Conservation (phyloP, 2,329 filamentous ascomycete species). For the Uncinocarpus reesii region DNA sequence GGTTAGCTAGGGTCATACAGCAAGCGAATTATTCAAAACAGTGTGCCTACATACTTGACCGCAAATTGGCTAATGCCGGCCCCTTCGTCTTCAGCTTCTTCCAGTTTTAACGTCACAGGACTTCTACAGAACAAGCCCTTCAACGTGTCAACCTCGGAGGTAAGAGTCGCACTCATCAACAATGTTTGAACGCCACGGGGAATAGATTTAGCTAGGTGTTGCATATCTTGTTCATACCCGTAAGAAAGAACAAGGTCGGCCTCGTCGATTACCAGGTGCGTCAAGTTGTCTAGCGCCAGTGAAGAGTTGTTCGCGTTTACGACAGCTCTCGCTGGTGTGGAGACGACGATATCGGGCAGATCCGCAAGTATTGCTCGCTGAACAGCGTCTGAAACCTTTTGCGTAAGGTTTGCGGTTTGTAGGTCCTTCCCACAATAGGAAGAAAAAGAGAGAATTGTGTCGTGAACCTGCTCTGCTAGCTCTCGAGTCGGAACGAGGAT, state of each 20-base stretch:
- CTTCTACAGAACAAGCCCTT: constrained; percentile 76
- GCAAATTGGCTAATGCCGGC: constrained; percentile 76
- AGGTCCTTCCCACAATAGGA: constrained; percentile 78
- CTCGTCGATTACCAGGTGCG: constrained; percentile 81
- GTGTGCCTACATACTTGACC: constrained; percentile 51
- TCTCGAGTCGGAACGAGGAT: constrained; percentile 92
- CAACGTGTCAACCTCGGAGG: constrained; percentile 72
- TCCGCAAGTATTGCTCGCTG: constrained; percentile 78
- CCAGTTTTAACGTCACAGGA: constrained; percentile 68
- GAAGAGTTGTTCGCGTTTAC: constrained; percentile 64
- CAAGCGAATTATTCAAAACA: constrained; percentile 15
- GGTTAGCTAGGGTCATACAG: constrained; percentile 15
- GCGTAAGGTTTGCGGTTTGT: constrained; percentile 72
- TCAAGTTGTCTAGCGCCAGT: constrained; percentile 59
- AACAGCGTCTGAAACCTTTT: constrained; percentile 81
- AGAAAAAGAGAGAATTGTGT: constrained; percentile 64
- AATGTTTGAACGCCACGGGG: constrained; percentile 82
- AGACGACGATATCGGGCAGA: constrained; percentile 77
- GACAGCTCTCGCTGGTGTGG: constrained; percentile 76
- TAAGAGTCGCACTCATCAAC: constrained; percentile 88
- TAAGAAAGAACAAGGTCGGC: constrained; percentile 89
- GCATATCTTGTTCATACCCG: constrained; percentile 82
- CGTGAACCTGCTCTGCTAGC: constrained; percentile 81
- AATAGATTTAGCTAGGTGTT: constrained; percentile 64
- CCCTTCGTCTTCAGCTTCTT: constrained; percentile 68